Percentiles rank a stretch among this genome's conserved stretches.
Conservation (phyloP, 2,329 filamentous ascomycete genomes). For the Chalara sp. region DNA sequence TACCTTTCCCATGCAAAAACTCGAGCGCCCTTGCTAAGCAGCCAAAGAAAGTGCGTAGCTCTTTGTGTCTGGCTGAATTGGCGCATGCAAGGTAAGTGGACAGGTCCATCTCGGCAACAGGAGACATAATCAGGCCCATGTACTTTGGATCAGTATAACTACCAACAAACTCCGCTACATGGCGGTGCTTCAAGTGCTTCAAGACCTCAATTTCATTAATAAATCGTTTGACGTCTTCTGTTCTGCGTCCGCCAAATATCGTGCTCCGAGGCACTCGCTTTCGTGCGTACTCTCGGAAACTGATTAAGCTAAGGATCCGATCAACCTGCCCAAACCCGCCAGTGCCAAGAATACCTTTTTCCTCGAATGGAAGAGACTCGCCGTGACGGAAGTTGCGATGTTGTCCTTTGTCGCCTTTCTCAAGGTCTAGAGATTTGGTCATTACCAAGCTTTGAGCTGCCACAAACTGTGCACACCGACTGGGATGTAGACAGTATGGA, state of each 20-base stretch:
- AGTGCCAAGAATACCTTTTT: slow-evolving; percentile 15
- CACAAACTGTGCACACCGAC: slow-evolving; percentile 14
- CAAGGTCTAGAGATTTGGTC: slow-evolving; percentile 19
- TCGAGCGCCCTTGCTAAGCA: slow-evolving; percentile 14
- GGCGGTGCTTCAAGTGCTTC: slow-evolving; percentile 1
- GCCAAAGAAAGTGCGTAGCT: slow-evolving; percentile 20
- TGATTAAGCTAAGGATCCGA: slow-evolving; percentile 13
- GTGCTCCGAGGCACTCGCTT: not conserved
- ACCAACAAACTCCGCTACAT: slow-evolving; percentile 4
- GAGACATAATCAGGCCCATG: slow-evolving; percentile 17
- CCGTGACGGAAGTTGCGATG: slow-evolving; percentile 19
- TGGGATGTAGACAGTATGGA: slow-evolving; percentile 14
- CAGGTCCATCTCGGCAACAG: slow-evolving; percentile 21
- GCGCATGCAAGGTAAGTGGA: not conserved
- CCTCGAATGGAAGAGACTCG: slow-evolving; percentile 19
- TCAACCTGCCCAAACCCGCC: slow-evolving; percentile 23
- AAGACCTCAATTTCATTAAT: slow-evolving; percentile 6
- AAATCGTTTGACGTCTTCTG: slow-evolving; percentile 1
- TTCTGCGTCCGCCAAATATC: not conserved
- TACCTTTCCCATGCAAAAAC: slow-evolving; percentile 9
- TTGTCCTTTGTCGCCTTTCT: slow-evolving; percentile 20
- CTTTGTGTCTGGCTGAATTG: not conserved
- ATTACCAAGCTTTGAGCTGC: slow-evolving; percentile 19
- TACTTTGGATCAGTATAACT: slow-evolving; percentile 20
- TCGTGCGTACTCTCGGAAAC: slow-evolving; percentile 1